phyloP scores from a whole-genome alignment of 306 rosid genomes.

The Mimosa pudica region DNA sequence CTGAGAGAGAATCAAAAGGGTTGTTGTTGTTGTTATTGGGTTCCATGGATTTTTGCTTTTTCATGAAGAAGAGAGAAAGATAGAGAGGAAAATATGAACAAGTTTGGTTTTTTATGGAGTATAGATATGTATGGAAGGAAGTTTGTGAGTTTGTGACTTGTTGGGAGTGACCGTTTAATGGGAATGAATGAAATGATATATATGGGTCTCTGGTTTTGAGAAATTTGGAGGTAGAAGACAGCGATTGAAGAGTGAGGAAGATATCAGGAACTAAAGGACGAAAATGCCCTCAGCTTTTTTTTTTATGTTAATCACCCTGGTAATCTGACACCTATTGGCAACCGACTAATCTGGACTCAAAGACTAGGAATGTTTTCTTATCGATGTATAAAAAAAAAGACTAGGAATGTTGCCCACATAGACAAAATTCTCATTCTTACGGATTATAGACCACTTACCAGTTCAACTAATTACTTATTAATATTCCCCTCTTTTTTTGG shows the following conservation, averaged over 20 bases:
- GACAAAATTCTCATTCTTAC: no score
- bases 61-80: conserved; percentile 34
- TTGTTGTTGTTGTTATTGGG: neutral
- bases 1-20: conserved; percentile 62
- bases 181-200: no score
- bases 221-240: neutral
- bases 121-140: neutral
- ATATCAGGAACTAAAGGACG: conserved; percentile 29
- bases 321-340: no score
- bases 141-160: neutral
- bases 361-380: no score
- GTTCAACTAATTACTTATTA: no score
- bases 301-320: no score
- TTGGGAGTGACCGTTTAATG: conserved; percentile 36
- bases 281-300: conserved; percentile 32
- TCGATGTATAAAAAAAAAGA: no score
- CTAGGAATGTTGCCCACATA: no score
- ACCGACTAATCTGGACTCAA: no score
- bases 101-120: no score
- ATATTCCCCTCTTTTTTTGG: no score
- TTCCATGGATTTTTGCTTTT: conserved; percentile 44
- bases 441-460: no score
- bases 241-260: conserved; percentile 16
- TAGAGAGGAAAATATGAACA: neutral
- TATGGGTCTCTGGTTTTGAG: neutral